Evolutionary conservation across 2,329 filamentous ascomycete species (phyloP), one percentile per base, ranked within the genome.

Genomic region (Diplodia sapinea): DNA sequence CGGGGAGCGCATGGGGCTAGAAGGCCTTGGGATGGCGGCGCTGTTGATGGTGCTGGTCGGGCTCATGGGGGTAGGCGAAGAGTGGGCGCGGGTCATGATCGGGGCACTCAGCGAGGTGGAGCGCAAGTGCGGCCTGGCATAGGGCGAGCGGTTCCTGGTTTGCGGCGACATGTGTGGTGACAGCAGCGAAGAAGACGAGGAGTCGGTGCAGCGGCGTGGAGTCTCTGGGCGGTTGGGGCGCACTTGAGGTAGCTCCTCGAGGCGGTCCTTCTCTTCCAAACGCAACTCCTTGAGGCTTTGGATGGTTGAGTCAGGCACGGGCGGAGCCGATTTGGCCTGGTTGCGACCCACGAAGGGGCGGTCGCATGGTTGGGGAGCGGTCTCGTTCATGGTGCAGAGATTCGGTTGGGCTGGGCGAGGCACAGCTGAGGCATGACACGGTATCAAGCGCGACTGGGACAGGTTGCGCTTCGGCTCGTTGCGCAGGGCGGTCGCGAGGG

Each of bases 31-130:
- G 12, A 72, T 72, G 12, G 79, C 77, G 33, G 80, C 77, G 70
- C 76, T 69, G 68, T 71, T 74, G 72, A 76, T 74, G 69, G 74
- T 74, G 65, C 72, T 73, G 52, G 70, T 71, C 40, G 72, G 72
- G 52, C 74, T 74, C 70, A 80, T 78, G 40, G 80, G 78, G 29
- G 80, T 79, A 1, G 82, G 81, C 67, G 82, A 76, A 20, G 81
- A 83, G 73, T 83, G 80, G 43, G 82, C 81, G 68, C 82, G 74
- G 52, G 78, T 80, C 81, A 84, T 83, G 31, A 77, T 75, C 11
- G 82, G 82, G 57, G 82, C 81, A 57, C 70, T 75, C 66, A 79
- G 77, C 67, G 81, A 83, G 26, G 80, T 77, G 6, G 81, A 82
- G 67, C 82, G 81, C 26, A 83, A 73, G 73, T 84, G 82, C 40